These are phyloP conservation scores for Plenodomus biglobosus DNA, from an alignment of 2,329 filamentous ascomycete species.

Conservation along the genomic window DNA sequence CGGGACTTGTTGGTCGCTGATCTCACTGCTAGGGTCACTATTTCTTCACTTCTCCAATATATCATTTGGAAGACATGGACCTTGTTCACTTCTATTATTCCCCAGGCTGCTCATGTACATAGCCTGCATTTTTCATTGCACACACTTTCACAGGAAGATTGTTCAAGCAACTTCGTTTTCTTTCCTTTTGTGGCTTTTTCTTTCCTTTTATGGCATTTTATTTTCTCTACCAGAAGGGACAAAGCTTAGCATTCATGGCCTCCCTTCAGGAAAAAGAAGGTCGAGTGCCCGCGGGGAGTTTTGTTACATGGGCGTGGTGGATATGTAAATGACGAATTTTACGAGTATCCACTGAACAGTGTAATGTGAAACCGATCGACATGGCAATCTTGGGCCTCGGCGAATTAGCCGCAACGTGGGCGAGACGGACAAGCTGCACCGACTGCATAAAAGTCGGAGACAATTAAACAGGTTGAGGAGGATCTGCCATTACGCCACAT, in stretches of 20 bases:
- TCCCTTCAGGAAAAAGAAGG: conserved; percentile 11
- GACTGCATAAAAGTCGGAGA: not conserved
- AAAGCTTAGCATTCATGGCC: conserved; percentile 11
- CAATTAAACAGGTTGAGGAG: too few relatives aligned
- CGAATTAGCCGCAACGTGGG: not conserved
- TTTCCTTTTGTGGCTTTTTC: conserved; percentile 6
- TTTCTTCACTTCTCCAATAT: conserved; percentile 14
- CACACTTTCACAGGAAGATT: not conserved
- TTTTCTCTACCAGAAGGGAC: conserved; percentile 2
- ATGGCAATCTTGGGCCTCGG: not conserved
- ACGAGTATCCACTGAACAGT: not conserved
- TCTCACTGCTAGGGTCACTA: conserved; percentile 17
- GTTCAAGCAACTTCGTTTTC: not conserved
- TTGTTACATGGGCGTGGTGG: not conserved
- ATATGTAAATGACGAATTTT: not conserved
- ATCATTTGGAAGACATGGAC: conserved; percentile 9
- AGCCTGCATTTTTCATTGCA: conserved; percentile 8
- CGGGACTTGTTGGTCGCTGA: conserved; percentile 44
- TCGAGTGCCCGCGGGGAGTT: conserved; percentile 14
- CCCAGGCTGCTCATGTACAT: conserved; percentile 24
- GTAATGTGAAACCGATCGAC: not conserved
- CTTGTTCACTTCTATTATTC: conserved; percentile 9
- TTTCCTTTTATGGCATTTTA: conserved; percentile 10
- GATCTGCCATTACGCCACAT: not conserved
- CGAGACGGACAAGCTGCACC: not conserved